phyloP scores from a whole-genome alignment of 768 basidiomycete species.

The Termitomyces sp. region DNA sequence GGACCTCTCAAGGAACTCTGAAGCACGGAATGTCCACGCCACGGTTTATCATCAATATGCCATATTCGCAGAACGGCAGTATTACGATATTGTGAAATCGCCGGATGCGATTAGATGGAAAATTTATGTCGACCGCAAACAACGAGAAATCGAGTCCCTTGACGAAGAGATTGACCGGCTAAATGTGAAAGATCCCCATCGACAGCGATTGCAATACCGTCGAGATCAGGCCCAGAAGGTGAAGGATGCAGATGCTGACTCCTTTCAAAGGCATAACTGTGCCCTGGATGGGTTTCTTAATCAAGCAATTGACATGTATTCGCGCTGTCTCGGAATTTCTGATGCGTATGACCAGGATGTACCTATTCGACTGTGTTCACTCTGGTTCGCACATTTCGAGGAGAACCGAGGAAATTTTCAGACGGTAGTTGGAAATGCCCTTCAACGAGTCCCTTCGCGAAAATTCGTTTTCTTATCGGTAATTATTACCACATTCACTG shows the following conservation, averaged over 20 bases:
- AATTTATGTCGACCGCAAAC: constrained; percentile 69
- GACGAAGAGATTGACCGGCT: constrained; percentile 25
- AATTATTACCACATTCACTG: constrained; percentile 7
- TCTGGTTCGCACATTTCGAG: constrained; percentile 90
- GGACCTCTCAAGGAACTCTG: constrained; percentile 1
- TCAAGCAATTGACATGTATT: constrained; percentile 82
- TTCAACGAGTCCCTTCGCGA: constrained; percentile 66
- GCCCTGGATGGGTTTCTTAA: constrained; percentile 59
- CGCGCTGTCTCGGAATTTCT: constrained; percentile 62
- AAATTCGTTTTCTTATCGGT: constrained; percentile 87
- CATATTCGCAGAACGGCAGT: constrained; percentile 85
- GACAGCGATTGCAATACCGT: constrained; percentile 15
- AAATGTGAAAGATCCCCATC: constrained; percentile 9
- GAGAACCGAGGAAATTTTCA: constrained; percentile 40
- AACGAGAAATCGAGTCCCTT: constrained; percentile 57
- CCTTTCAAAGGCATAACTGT: constrained; percentile 49
- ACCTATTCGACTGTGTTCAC: constrained; percentile 75
- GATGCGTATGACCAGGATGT: constrained; percentile 73
- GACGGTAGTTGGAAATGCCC: constrained; percentile 32
- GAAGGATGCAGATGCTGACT: constrained; percentile 37
- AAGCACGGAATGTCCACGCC: constrained; percentile 32
- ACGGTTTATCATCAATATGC: constrained; percentile 79
- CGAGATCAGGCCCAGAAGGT: constrained; percentile 28
- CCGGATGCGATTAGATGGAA: constrained; percentile 66
- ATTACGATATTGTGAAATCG: constrained; percentile 61